phyloP scores from a whole-genome alignment of 2,329 filamentous ascomycete genomes.

The Fusarium nisikadoi region DNA sequence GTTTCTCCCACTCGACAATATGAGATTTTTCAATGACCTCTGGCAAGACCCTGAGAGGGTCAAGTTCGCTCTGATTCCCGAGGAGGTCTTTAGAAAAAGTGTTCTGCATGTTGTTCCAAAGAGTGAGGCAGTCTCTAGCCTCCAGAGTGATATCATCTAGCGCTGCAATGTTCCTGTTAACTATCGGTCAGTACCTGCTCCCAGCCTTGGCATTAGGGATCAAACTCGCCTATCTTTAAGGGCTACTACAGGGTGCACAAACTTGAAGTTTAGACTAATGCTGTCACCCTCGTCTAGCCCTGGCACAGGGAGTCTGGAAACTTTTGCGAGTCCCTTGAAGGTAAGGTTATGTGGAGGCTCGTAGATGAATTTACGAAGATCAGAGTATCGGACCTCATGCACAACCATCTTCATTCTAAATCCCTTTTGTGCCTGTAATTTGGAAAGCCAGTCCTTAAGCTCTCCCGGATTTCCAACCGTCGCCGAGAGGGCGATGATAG shows the following conservation, averaged over 20 bases:
- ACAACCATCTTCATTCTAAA: constrained; percentile 74
- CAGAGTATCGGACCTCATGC: constrained; percentile 77
- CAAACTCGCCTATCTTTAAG: constrained; percentile 64
- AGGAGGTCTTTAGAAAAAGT: background rate
- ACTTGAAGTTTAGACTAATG: constrained; percentile 60
- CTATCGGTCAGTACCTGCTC: background rate
- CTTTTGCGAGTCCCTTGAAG: constrained; percentile 53
- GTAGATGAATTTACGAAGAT: constrained; percentile 79
- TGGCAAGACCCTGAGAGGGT: constrained; percentile 61
- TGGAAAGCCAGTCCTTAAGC: constrained; percentile 75
- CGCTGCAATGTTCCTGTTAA: constrained; percentile 62
- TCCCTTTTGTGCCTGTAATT: constrained; percentile 71
- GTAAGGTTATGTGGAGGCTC: constrained; percentile 57
- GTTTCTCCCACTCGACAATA: constrained; percentile 71
- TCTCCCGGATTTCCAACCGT: constrained; percentile 80
- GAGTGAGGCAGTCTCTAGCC: constrained; percentile 73
- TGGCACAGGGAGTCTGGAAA: constrained; percentile 57
- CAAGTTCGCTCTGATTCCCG: background rate
- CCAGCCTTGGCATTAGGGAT: background rate
- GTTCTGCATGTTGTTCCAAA: constrained; percentile 73
- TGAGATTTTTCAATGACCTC: constrained; percentile 71
- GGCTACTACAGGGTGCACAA: constrained; percentile 74
- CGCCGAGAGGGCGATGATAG: constrained; percentile 81
- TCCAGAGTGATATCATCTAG: constrained; percentile 77
- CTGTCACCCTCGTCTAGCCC: constrained; percentile 59